Conservation (phyloP, 2,329 filamentous ascomycete species). For the Monosporascus sp. region DNA sequence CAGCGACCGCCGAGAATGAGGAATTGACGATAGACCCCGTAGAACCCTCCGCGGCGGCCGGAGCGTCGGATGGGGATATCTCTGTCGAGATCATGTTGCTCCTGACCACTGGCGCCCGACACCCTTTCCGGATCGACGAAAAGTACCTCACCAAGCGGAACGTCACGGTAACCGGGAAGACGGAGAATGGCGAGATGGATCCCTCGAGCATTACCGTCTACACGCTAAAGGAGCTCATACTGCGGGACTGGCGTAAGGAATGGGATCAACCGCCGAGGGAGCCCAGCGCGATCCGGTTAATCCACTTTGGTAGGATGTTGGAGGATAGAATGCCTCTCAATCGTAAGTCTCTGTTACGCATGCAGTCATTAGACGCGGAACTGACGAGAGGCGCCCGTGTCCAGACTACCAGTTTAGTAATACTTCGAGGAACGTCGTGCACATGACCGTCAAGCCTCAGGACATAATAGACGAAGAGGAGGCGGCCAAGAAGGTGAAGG, state of each 20-base stretch:
- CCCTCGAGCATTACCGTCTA: conserved; percentile 90
- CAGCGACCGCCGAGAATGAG: conserved; percentile 18
- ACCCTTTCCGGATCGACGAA: conserved; percentile 86
- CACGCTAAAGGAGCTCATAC: conserved; percentile 87
- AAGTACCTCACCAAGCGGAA: conserved; percentile 78
- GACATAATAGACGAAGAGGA: conserved; percentile 66
- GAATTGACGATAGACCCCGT: conserved; percentile 30
- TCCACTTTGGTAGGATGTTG: conserved; percentile 84
- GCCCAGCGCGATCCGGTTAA: conserved; percentile 83
- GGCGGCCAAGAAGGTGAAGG: conserved; percentile 56
- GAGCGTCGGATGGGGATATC: conserved; percentile 17
- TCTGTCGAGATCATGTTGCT: conserved; percentile 75
- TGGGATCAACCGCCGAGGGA: conserved; percentile 85
- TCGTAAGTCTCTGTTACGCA: conserved; percentile 50
- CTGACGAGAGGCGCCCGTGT: neutral
- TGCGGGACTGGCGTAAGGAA: conserved; percentile 86
- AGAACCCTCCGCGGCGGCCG: conserved; percentile 26
- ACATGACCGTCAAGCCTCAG: conserved; percentile 73
- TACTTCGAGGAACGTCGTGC: conserved; percentile 62
- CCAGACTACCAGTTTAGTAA: conserved; percentile 62
- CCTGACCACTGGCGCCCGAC: conserved; percentile 69
- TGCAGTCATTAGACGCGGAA: too few relatives aligned
- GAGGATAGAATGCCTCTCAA: conserved; percentile 82
- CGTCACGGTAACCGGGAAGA: conserved; percentile 66
- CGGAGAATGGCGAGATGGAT: conserved; percentile 56